A percentile compares a stretch with the other conserved stretches of the same genome.
phyloP scores from a whole-genome alignment of 2,329 filamentous ascomycete genomes.

The Fusarium humuli region DNA sequence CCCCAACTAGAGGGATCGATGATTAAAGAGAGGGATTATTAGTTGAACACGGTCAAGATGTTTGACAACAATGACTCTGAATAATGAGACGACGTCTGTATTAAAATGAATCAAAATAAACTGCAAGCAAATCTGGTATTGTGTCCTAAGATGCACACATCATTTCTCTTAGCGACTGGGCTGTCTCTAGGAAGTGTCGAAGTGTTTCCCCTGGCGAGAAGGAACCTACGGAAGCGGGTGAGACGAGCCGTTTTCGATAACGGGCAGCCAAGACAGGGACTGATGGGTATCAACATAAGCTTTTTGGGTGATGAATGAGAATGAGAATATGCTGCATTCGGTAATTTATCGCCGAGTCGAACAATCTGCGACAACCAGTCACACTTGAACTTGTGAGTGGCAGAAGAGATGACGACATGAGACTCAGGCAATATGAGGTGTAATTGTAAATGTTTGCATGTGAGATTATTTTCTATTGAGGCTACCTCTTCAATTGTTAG shows the following conservation, averaged over 20 bases:
- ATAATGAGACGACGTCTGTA: constrained; percentile 25
- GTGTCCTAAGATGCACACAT: constrained; percentile 6
- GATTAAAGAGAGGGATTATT: not conserved
- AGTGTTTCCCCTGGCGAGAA: constrained; percentile 20
- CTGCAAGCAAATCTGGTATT: constrained; percentile 19
- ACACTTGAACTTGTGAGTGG: constrained; percentile 18
- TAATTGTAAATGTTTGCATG: not conserved
- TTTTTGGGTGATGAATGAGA: not conserved
- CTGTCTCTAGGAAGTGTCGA: constrained; percentile 24
- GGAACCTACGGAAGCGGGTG: constrained; percentile 6
- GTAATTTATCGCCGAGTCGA: constrained; percentile 22
- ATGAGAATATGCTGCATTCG: constrained; percentile 23
- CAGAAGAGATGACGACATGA: constrained; percentile 1
- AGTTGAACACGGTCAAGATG: constrained; percentile 8
- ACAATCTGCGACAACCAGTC: constrained; percentile 27
- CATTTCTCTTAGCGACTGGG: constrained; percentile 36
- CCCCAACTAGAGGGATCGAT: constrained; percentile 61
- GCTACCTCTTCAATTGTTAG: not conserved
- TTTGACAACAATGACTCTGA: constrained; percentile 29
- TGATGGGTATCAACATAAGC: not conserved
- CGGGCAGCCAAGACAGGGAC: constrained; percentile 14
- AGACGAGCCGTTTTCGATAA: constrained; percentile 38
- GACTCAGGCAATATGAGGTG: not conserved
- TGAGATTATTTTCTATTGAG: not conserved
- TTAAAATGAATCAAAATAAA: constrained; percentile 19